phyloP scores from a whole-genome alignment of 352 stramenopile genomes.

The Hyphochytrium catenoides region DNA sequence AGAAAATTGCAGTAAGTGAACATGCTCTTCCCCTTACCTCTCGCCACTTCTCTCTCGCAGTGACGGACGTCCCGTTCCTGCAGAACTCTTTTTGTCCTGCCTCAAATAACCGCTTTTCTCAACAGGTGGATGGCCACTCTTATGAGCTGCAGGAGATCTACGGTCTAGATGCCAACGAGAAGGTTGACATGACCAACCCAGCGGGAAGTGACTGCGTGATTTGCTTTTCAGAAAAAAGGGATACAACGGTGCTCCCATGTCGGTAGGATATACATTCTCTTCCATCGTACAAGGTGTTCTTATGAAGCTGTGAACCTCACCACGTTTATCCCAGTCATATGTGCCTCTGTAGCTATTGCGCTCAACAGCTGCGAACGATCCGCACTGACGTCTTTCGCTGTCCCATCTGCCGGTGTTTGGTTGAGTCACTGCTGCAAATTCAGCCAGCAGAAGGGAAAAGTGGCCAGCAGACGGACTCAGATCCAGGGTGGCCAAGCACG shows the following conservation, averaged over 20 bases:
- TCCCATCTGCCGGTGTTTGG: conserved; percentile 41
- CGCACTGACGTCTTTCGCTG: conserved; percentile 51
- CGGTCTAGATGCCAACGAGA: conserved; percentile 25
- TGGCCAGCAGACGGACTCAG: no score
- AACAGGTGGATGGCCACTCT: conserved; percentile 29
- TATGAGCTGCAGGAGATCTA: conserved; percentile 69
- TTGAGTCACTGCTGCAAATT: conserved; percentile 51
- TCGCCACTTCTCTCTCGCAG: no score
- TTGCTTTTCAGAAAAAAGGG: conserved; percentile 43
- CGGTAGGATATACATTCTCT: conserved; percentile 7
- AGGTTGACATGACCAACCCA: conserved; percentile 5
- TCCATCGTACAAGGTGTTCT: no score
- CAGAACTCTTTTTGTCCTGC: no score
- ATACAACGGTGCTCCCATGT: conserved; percentile 53
- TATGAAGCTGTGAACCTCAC: not conserved
- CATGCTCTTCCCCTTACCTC: no score
- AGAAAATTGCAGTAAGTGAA: no score
- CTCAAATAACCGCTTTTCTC: no score
- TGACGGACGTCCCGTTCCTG: no score
- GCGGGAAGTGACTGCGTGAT: conserved; percentile 28
- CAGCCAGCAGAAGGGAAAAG: no score
- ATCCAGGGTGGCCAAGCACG: no score
- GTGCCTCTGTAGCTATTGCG: conserved; percentile 52
- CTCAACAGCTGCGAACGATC: conserved; percentile 31
- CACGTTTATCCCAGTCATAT: conserved; percentile 21